Percentiles rank a stretch among this genome's conserved stretches.
These are phyloP conservation scores for Tetrahymena malaccensis DNA, from an alignment of 73 alveolate species.

Conservation along the genomic window DNA sequence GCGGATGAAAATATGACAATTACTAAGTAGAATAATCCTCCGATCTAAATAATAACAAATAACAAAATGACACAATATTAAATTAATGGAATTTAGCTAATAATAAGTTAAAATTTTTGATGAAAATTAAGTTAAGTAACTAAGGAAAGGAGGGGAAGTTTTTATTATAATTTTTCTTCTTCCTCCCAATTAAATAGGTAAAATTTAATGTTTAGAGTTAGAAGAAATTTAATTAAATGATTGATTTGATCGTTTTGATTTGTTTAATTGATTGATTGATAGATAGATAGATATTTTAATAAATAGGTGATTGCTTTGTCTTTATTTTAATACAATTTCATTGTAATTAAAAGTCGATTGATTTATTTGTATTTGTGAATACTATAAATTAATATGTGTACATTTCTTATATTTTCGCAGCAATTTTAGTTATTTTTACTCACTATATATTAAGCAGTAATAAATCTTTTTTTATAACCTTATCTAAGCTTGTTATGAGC, in stretches of 20 bases:
- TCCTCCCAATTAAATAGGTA: background rate
- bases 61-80: background rate
- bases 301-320: background rate
- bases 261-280: background rate
- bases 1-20: background rate
- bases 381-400: background rate
- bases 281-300: background rate
- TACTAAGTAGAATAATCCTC: background rate
- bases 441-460: background rate
- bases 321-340: no score
- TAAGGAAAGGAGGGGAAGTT: background rate
- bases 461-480: background rate
- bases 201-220: background rate
- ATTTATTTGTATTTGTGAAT: no score
- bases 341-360: background rate
- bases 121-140: background rate
- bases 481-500: background rate
- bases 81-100: background rate
- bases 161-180: background rate
- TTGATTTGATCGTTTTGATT: background rate
- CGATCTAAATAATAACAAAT: background rate
- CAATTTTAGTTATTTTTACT: background rate
- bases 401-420: background rate
- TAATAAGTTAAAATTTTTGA: background rate
- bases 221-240: background rate